A percentile compares a stretch with the other conserved stretches of the same genome.
phyloP scores from a whole-genome alignment of 2,329 filamentous ascomycete species.

The Fusarium pseudocircinatum region DNA sequence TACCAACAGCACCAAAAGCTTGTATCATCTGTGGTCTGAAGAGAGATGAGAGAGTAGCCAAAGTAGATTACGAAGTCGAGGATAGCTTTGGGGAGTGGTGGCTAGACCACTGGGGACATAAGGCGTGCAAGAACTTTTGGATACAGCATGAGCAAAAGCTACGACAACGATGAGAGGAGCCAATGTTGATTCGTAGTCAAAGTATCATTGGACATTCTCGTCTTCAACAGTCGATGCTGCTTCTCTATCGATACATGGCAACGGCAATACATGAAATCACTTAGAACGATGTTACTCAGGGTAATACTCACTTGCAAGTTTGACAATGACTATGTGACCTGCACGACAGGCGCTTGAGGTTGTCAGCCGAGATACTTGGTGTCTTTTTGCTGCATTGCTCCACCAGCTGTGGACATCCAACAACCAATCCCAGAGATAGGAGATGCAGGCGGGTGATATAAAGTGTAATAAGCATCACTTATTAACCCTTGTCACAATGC shows the following conservation, averaged over 20 bases:
- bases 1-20: slow-evolving; percentile 75
- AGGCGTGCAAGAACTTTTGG: slow-evolving; percentile 87
- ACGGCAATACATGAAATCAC: background rate
- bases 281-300: background rate
- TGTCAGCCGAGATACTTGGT: slow-evolving; percentile 6
- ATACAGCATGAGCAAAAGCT: slow-evolving; percentile 75
- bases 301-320: background rate
- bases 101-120: slow-evolving; percentile 87
- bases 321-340: background rate
- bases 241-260: background rate
- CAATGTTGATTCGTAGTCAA: background rate
- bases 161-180: slow-evolving; percentile 66
- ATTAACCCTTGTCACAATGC: background rate
- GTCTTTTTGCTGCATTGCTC: slow-evolving; percentile 19
- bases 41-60: slow-evolving; percentile 82
- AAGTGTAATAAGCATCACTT: slow-evolving; percentile 9
- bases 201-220: background rate
- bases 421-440: slow-evolving; percentile 15
- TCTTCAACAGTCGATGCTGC: background rate
- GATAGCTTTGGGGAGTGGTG: slow-evolving; percentile 98
- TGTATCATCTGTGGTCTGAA: slow-evolving; percentile 91
- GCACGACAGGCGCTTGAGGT: slow-evolving; percentile 7
- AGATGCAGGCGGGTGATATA: slow-evolving; percentile 8
- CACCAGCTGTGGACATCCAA: slow-evolving; percentile 10
- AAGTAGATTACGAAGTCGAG: slow-evolving; percentile 79